These are phyloP conservation scores for Xylaria flabelliformis DNA, from an alignment of 495 filamentous ascomycete species.

Conservation along the genomic window DNA sequence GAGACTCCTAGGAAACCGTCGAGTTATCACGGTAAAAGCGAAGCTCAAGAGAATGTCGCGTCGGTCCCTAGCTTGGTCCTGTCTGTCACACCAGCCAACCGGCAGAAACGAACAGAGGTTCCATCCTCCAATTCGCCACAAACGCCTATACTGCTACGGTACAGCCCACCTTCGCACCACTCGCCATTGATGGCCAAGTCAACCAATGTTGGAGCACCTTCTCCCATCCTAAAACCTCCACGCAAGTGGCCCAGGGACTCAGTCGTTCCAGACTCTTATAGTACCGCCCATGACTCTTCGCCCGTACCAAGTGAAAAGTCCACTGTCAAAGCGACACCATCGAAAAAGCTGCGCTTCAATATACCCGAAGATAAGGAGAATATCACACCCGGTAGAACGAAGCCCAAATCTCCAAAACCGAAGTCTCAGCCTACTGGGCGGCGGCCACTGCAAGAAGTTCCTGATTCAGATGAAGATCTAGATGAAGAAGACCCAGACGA, in stretches of 20 bases:
- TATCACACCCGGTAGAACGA: constrained; percentile 36
- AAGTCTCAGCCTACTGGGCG: constrained; percentile 28
- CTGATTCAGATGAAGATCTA: constrained; percentile 50
- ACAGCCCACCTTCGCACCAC: constrained; percentile 33
- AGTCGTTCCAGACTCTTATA: constrained; percentile 50
- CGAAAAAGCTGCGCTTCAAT: constrained; percentile 31
- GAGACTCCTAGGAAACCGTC: constrained; percentile 35
- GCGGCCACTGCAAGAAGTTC: constrained; percentile 30
- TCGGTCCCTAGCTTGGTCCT: constrained; percentile 32
- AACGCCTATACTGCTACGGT: constrained; percentile 44
- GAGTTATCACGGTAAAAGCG: constrained; percentile 3
- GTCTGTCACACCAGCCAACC: constrained; percentile 44
- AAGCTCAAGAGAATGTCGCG: constrained; percentile 18
- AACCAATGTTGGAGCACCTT: constrained; percentile 40
- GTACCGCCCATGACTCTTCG: constrained; percentile 39
- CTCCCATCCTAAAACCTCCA: constrained; percentile 36
- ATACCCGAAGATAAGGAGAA: constrained; percentile 40
- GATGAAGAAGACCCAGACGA: constrained; percentile 34
- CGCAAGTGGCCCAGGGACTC: constrained; percentile 39
- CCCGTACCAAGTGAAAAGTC: constrained; percentile 14
- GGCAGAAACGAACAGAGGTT: constrained; percentile 45
- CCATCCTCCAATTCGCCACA: constrained; percentile 48
- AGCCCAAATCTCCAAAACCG: constrained; percentile 33
- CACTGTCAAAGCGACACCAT: constrained; percentile 29
- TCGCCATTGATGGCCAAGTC: constrained; percentile 51